Conservation (phyloP, 495 filamentous ascomycete species). For the Penicillium pulvis region DNA sequence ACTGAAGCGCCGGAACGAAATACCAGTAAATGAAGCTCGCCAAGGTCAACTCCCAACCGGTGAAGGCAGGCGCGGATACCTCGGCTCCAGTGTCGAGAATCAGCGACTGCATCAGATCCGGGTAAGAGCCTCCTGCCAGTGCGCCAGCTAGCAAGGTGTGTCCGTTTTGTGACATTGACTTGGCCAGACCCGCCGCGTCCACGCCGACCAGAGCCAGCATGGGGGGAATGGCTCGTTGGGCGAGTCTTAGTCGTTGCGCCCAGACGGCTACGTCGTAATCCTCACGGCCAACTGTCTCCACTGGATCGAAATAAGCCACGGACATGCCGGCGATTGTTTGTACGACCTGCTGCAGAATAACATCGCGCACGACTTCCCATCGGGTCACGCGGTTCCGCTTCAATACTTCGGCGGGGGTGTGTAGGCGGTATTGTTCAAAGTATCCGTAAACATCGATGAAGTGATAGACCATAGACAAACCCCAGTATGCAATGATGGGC, state of each 20-base stretch:
- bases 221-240: constrained; percentile 66
- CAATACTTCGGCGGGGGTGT: constrained; percentile 85
- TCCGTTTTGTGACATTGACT: constrained; percentile 40
- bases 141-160: constrained; percentile 68
- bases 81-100: constrained; percentile 37
- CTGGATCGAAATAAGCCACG: constrained; percentile 64
- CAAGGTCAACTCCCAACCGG: constrained; percentile 69
- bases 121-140: constrained; percentile 74
- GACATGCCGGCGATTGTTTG: constrained; percentile 68
- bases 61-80: constrained; percentile 40
- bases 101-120: constrained; percentile 41
- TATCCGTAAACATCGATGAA: constrained; percentile 77
- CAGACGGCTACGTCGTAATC: constrained; percentile 82
- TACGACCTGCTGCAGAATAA: constrained; percentile 85
- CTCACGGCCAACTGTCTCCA: constrained; percentile 69
- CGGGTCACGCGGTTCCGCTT: constrained; percentile 84
- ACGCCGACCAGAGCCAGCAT: constrained; percentile 50
- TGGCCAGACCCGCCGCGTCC: constrained; percentile 41
- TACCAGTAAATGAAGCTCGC: constrained; percentile 79
- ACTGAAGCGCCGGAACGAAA: constrained; percentile 73
- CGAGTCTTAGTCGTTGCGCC: constrained; percentile 72
- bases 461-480: constrained; percentile 83
- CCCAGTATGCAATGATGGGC: constrained; percentile 89
- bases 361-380: constrained; percentile 81
- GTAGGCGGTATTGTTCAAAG: constrained; percentile 84